Base-by-base conservation (phyloP, 2,329 filamentous ascomycete species). In the Penicillium glabrum region DNA sequence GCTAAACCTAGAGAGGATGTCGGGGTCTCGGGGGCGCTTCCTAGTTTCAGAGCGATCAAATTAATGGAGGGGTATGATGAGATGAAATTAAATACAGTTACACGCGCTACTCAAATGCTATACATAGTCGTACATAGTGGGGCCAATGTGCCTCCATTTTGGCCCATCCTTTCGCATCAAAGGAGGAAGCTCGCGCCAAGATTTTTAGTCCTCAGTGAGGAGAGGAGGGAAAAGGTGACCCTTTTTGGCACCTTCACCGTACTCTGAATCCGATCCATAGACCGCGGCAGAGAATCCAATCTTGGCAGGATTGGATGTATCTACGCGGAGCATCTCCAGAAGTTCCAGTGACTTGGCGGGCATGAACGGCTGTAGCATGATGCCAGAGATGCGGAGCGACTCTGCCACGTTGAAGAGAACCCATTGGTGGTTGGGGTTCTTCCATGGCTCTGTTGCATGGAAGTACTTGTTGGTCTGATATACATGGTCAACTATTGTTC, bases 301-400 rank as follows among this genome's bases (percentile, higher is more conserved):
- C 51, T 83, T 83, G 10, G 83, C 80, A 27, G 66, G 62, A 43
- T 70, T 62, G 46, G 65, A 57, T 9, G 78, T 71, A 3, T 79
- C 76, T 5, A 99, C 92, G 1, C 89, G 88, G 9, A 99, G 78
- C 67, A 88, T 83, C 70, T 96, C 89, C 0, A 99, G 82, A 31
- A 97, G 75, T 62, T 85, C 78, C 11, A 76, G 75, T 46, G 91
- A 84, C 73, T 96, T 96, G 41, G 78, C 80, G 0, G 95, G 95
- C 83, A 99, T 96, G 69, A 93, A 90, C 1, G 95, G 92, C 73
- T 96, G 93, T 45, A 99, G 78, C 46, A 98, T 79, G 64, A 99
- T 96, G 14, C 88, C 91, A 0, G 82, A 80, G 24, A 97, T 85
- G 37, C 95, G 88, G 46, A 97, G 72, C 5, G 89, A 84, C 75